These are phyloP conservation scores for Chiua sp. DNA, from an alignment of 1,284 basidiomycete species.

Conservation along the genomic window DNA sequence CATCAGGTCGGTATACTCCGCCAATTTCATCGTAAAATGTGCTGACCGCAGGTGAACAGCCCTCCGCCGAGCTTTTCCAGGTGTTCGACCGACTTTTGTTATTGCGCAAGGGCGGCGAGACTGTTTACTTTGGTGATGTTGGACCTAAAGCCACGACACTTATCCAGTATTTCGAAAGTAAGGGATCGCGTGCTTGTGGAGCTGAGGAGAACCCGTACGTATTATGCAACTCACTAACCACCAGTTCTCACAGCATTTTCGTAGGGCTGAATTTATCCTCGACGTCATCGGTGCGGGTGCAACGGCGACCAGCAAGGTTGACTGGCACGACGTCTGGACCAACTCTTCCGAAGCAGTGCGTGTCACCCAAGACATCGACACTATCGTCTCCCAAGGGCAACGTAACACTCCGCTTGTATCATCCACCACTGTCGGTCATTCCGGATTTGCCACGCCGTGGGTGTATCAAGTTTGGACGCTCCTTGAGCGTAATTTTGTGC, in stretches of 20 bases:
- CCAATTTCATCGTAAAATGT: too few species aligned
- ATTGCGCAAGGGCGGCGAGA: constrained; percentile 70
- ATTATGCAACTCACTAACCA: background rate
- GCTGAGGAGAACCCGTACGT: constrained; percentile 43
- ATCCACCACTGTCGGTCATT: constrained; percentile 34
- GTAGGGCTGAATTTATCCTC: constrained; percentile 69
- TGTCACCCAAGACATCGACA: too few species aligned
- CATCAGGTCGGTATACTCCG: constrained; percentile 30
- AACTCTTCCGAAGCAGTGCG: constrained; percentile 43
- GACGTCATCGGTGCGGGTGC: constrained; percentile 71
- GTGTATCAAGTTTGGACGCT: constrained; percentile 54
- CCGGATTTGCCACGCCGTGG: constrained; percentile 60
- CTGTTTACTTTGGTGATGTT: constrained; percentile 78
- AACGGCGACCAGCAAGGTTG: constrained; percentile 44
- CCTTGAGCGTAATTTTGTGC: constrained; percentile 41
- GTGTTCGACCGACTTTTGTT: constrained; percentile 67
- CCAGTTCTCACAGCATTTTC: background rate
- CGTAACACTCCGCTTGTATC: too few species aligned
- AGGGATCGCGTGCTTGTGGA: constrained; percentile 57
- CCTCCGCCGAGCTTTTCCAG: constrained; percentile 73
- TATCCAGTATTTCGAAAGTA: constrained; percentile 70
- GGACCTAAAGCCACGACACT: constrained; percentile 61
- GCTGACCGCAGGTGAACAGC: too few species aligned
- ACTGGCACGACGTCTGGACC: constrained; percentile 54
- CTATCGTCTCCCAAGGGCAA: too few species aligned